Conservation (phyloP, 306 rosid genomes). For the Trichosanthes cucumerina region DNA sequence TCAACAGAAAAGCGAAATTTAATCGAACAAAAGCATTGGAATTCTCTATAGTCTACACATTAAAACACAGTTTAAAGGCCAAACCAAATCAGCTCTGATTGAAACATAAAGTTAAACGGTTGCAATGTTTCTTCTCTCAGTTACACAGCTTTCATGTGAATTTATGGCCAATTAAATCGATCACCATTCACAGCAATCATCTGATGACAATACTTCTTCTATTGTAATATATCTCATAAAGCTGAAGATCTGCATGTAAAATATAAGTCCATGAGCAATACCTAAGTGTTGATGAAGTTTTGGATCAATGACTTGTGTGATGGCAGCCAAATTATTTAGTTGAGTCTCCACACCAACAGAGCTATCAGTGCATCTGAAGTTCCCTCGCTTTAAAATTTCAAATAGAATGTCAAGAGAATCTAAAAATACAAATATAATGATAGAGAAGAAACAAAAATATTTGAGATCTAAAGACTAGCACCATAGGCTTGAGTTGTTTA, state of each 20-base stretch:
- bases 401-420: slow-evolving; percentile 28
- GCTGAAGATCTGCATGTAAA: neutral
- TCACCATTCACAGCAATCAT: neutral
- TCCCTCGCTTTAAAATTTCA: slow-evolving; percentile 67
- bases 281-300: slow-evolving; percentile 97
- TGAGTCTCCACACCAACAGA: slow-evolving; percentile 90
- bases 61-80: neutral
- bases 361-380: slow-evolving; percentile 79
- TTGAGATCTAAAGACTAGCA: neutral
- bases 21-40: neutral
- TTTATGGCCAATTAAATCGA: neutral
- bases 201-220: neutral
- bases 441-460: neutral
- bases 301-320: slow-evolving; percentile 94
- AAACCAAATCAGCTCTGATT: neutral
- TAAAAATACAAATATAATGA: slow-evolving; percentile 15
- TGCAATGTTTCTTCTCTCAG: neutral
- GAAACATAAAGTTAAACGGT: neutral
- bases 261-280: slow-evolving; percentile 26
- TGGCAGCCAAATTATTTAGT: slow-evolving; percentile 66
- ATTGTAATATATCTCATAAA: neutral
- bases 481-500: neutral
- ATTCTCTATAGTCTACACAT: neutral
- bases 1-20: neutral
- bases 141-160: neutral